phyloP scores from a whole-genome alignment of 108 stramenopile genomes.

The Nitzschia sp. region DNA sequence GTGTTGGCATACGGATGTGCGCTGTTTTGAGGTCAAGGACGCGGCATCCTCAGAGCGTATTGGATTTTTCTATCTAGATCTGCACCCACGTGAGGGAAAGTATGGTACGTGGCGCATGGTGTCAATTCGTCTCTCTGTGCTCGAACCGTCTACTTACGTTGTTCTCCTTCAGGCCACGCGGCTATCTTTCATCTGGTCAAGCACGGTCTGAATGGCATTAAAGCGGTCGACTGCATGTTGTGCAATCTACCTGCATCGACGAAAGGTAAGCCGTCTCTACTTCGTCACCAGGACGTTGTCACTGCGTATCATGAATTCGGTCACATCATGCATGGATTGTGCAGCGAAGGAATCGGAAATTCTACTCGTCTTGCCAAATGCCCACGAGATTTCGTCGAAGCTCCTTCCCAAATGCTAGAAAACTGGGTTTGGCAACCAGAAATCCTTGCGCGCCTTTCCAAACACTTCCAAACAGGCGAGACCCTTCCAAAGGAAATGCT shows the following conservation, averaged over 20 bases:
- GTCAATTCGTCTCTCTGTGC: neutral
- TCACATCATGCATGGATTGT: conserved; percentile 46
- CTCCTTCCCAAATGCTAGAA: conserved; percentile 48
- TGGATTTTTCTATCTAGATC: conserved; percentile 44
- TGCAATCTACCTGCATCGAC: conserved; percentile 48
- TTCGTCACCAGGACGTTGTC: conserved; percentile 41
- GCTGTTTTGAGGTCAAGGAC: conserved; percentile 44
- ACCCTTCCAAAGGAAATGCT: conserved; percentile 34
- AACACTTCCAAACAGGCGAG: conserved; percentile 42
- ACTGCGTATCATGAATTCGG: conserved; percentile 39
- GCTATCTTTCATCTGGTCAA: conserved; percentile 54
- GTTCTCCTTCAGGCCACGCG: conserved; percentile 28
- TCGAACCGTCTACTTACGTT: neutral
- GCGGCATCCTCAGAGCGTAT: conserved; percentile 22
- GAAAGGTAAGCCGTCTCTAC: conserved; percentile 32
- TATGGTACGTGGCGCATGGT: neutral
- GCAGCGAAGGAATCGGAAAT: conserved; percentile 32
- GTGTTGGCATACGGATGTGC: conserved; percentile 48
- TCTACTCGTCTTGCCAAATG: conserved; percentile 43
- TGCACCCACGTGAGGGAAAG: conserved; percentile 21
- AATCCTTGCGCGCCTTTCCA: conserved; percentile 39
- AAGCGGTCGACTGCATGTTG: conserved; percentile 52
- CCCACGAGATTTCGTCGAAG: conserved; percentile 55
- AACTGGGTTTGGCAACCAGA: conserved; percentile 42
- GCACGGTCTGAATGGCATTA: conserved; percentile 20